Base-by-base conservation (phyloP, 345 rosid species). In the Viola odorata region DNA sequence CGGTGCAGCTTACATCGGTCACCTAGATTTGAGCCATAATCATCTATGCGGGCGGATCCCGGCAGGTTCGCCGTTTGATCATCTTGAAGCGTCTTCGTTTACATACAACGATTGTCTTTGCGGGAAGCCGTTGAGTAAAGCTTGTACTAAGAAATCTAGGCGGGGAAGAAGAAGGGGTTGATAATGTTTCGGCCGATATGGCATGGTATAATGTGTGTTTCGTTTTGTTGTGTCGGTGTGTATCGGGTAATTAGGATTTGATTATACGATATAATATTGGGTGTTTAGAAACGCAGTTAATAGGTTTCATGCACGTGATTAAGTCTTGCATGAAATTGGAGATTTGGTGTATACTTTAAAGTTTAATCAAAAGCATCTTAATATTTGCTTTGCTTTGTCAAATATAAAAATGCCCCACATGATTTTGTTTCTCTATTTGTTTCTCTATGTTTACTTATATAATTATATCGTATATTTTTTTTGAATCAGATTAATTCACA, bases 21-120 rank as follows among this genome's bases (percentile, higher is more conserved):
- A 91, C 59, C 59, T 91, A 70, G 98, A 89, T 76, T 70, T 91
- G 73, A 91, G 98, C 77, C 86, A 86, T 60, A 91, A 89, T 79
- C 91, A 82, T 70, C 82, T 91, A 0, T 87, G 98, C 7, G 96
- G 98, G 16, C 77, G 60, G 65, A 91, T 91, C 47, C 96, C 96
- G 7, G 63, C 55, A 0, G 98, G 96, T 1, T 61, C 81, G 1
- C 98, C 98, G 48, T 91, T 91, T 16, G 77, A 89, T 68, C 95
- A 86, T 57, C 92, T 91, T 5, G 98, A 89, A 70, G 91, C 87
- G 51, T 72, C 96, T 13, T 86, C 92, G 55, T 88, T 91, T 76
- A 49, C 60, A 49, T 79, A 69, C 23, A 91, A 91, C 55, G 88
- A 83, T 39, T 88, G 97, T 37, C 87, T 86, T 3, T 88, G 97